Evolutionary conservation across 306 rosid genomes (phyloP), one percentile per base, ranked within the genome.

Genomic region (Casuarina cunninghamiana): DNA sequence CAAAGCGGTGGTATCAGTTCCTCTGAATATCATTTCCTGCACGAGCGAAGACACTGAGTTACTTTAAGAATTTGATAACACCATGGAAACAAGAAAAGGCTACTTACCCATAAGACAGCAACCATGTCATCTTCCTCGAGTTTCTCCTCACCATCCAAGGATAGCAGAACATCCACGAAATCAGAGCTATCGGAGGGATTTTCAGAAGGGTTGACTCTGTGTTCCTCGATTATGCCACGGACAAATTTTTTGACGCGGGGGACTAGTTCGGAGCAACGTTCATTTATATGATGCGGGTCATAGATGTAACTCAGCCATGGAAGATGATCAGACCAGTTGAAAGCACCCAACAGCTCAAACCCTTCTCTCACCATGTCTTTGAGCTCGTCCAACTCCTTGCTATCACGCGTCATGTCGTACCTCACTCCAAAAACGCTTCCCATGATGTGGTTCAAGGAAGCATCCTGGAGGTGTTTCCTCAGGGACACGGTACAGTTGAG

Each of bases 21-120:
- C 93, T 53, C 90, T 76, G 49, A 86, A 89, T 3, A 89, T 86
- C 93, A 89, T 89, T 57, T 89, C 93, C 93, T 89, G 66, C 39
- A 63, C 45, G 19, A 15, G 1, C 60, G 50, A 57, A 37, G 15
- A 0, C 13, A 32, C 1, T 12, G 43, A 51, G 71, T 48, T 72
- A 39, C 67, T 38, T 60, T 38, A 17, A 35, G 16, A 19, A 16
- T 19, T 16, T 43, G 39, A 54, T 0, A 1, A 9, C 16, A 19
- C 1, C 32, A 53, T 16, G 21, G 5, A 43, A 67, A 1, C 11
- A 17, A 6, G 10, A 45, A 3, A 32, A 1, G 0, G 8, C 5
- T 66, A 41, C 75, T 2, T 76, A 89, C 93, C 93, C 93, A 89
- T 10, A 89, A 65, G 2, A 89, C 90, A 54, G 93, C 93, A 19